Evolutionary conservation across 2,329 filamentous ascomycete species (phyloP), one percentile per base, ranked within the genome.

Genomic region (Magnaporthales sp.): DNA sequence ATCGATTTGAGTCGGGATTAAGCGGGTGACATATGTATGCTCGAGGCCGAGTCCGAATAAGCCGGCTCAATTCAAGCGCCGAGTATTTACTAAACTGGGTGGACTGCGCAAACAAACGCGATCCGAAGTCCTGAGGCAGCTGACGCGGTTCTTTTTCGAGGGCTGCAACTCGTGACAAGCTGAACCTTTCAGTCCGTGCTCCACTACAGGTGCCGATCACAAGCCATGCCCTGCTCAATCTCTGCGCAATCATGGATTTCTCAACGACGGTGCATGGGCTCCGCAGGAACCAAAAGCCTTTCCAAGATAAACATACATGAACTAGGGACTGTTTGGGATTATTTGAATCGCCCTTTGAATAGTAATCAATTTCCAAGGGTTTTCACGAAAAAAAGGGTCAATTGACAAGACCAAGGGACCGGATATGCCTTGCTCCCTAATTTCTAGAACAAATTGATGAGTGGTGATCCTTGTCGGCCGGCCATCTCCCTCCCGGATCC

Each of bases 41-140:
- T 4, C 31, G 62, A 46, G 31, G 32, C 62, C 62, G 62, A 63
- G 62, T 38, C 29, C 62, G 62, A 32, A 63, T 63, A 63, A 63
- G 62, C 62, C 62, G 62, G 62, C 5, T 22, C 30, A 38, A 63
- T 63, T 63, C 30, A 19, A 19, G 32, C 13, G 22, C 62, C 62
- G 62, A 32, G 31, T 46, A 19, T 46, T 46, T 46, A n/a, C n/a
- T n/a, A n/a, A n/a, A n/a, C 15, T 22, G 11, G 29, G 24, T 10
- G 61, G 61, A 13, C 24, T 63, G 61, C n/a, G 61, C 13, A 22
- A 63, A 27, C 24, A 31, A 63, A 31, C 27, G 32, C 22, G 62
- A 32, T 26, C 38, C 38, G 38, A 46, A n/a, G 3, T 46, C 38
- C 38, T 46, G 15, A 46, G 38, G 54, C 54, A 58, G 24, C 54